Base-by-base conservation (phyloP, 2,329 filamentous ascomycete species). In the Chaetomium strumarium region DNA sequence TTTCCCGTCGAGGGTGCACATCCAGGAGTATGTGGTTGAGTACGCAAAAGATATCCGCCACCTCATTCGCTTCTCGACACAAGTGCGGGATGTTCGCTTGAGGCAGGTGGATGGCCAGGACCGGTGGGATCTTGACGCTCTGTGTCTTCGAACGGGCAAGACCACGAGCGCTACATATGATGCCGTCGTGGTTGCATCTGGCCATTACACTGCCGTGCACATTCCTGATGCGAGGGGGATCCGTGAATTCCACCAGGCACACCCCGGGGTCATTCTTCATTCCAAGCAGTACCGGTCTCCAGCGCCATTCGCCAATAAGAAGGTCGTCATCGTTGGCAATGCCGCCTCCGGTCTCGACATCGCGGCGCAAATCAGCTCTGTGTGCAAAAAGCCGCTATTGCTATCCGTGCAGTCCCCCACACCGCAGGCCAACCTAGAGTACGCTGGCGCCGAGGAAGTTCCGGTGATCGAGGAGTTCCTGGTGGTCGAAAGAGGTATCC, bases 261-360 rank as follows among this genome's bases (percentile, higher is more conserved):
- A 87, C 53, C 84, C 85, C 0, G 76, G 74, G 0, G 64, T 77
- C 3, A 80, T 92, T 40, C 77, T 75, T 1, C 88, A 93, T 68
- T 90, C 90, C 1, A 96, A 93, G 66, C 81, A 83, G 52, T 97
- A 90, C 65, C 83, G 90, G 38, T 76, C 70, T 0, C 79, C 88
- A 0, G 76, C 80, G 16, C 63, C 72, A 0, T 96, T 85, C 62
- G 64, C 66, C 1, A 76, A 73, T 49, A 86, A 87, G 66, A 95
- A 88, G 67, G 87, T 93, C 11, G 68, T 96, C 5, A 78, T 96
- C 0, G 83, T 96, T 0, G 92, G 92, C 10, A 93, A 89, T 62
- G 86, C 86, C 0, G 86, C 90, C 0, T 95, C 89, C 0, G 92
- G 90, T 0, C 71, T 90, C 14, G 92, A 97, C 63, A 89, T 97